phyloP scores from a whole-genome alignment of 768 basidiomycete species.

The Hemileccinum rubropunctum region DNA sequence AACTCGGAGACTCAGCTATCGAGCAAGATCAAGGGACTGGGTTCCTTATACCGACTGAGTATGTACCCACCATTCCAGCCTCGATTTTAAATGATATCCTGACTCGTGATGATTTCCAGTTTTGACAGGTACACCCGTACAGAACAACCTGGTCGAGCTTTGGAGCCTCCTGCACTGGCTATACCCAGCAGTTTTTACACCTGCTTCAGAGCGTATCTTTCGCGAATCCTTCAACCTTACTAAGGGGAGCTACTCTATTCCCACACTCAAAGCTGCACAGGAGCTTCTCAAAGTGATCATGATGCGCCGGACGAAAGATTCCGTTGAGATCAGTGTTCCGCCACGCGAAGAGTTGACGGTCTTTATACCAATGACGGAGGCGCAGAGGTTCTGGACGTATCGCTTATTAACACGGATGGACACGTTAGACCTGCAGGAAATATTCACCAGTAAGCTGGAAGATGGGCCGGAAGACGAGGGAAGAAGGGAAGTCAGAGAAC shows the following conservation, averaged over 20 bases:
- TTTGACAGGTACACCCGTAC: slow-evolving; percentile 72
- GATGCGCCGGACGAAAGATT: slow-evolving; percentile 59
- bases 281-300: slow-evolving; percentile 50
- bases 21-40: slow-evolving; percentile 52
- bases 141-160: slow-evolving; percentile 60
- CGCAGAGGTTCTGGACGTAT: slow-evolving; percentile 62
- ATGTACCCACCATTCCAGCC: slow-evolving; percentile 2
- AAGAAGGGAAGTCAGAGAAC: slow-evolving; percentile 38
- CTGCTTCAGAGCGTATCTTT: slow-evolving; percentile 46
- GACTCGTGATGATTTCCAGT: slow-evolving; percentile 34
- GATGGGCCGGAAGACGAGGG: slow-evolving; percentile 34
- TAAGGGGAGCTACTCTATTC: slow-evolving; percentile 48
- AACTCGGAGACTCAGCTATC: slow-evolving; percentile 57
- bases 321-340: slow-evolving; percentile 48
- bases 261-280: slow-evolving; percentile 48
- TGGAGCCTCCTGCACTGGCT: slow-evolving; percentile 58
- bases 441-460: slow-evolving; percentile 39
- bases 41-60: slow-evolving; percentile 58
- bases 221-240: slow-evolving; percentile 52
- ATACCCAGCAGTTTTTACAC: slow-evolving; percentile 52
- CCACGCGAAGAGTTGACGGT: slow-evolving; percentile 56
- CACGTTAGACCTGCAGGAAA: slow-evolving; percentile 43
- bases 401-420: slow-evolving; percentile 53
- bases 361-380: slow-evolving; percentile 56
- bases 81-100: not conserved